Conservation (phyloP, 441 rosid species). For the Mallotus japonicus region DNA sequence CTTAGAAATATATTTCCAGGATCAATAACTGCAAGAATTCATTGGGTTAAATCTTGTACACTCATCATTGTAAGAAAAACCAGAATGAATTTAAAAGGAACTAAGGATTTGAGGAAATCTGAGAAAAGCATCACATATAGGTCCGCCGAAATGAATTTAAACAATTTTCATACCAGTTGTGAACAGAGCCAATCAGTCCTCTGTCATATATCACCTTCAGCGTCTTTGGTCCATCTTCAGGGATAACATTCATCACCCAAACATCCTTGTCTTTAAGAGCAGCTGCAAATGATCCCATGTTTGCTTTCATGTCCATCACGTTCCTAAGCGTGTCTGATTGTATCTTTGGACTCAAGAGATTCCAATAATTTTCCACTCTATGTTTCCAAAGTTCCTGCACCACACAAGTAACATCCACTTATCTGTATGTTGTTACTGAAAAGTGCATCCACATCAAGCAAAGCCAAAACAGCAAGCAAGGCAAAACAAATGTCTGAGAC, state of each 20-base stretch:
- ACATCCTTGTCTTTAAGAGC: constrained; percentile 80
- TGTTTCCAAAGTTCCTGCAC: constrained; percentile 74
- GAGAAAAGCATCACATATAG: neutral
- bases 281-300: constrained; percentile 93
- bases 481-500: neutral
- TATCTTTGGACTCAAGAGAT: constrained; percentile 70
- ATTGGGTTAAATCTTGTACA: neutral
- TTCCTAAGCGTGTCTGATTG: constrained; percentile 70
- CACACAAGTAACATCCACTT: constrained; percentile 19
- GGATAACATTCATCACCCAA: constrained; percentile 96
- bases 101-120: neutral
- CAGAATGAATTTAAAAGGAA: neutral
- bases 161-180: constrained; percentile 62
- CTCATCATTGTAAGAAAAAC: neutral
- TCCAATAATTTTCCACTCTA: constrained; percentile 81
- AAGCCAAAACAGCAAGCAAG: neutral
- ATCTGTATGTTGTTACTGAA: neutral
- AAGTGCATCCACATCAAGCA: neutral
- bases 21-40: neutral
- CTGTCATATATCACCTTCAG: constrained; percentile 88
- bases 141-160: neutral
- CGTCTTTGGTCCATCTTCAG: constrained; percentile 86
- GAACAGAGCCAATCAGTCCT: constrained; percentile 81
- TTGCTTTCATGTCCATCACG: constrained; percentile 97
- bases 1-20: neutral